Percentiles rank a stretch among this genome's conserved stretches.
Evolutionary conservation across 768 basidiomycete genomes (phyloP).

Genomic region (Suillus placidus): DNA sequence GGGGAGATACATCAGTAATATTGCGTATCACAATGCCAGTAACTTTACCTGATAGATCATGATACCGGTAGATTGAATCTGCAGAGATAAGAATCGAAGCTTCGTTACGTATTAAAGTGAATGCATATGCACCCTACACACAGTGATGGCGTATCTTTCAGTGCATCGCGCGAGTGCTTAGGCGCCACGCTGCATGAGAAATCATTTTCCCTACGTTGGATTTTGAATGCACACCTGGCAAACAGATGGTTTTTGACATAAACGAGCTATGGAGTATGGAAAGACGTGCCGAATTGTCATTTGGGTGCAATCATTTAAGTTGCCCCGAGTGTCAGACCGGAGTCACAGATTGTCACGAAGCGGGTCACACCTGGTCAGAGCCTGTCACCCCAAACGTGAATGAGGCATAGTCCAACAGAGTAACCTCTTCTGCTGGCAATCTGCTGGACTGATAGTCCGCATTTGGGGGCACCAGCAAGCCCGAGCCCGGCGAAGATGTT

Average conservation of each 20-base stretch:
- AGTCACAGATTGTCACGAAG: neutral
- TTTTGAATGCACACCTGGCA: neutral
- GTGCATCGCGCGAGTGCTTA: too few relatives aligned
- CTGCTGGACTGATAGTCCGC: neutral
- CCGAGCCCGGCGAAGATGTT: neutral
- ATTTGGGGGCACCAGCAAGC: neutral
- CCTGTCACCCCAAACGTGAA: neutral
- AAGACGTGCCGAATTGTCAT: neutral
- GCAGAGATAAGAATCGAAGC: neutral
- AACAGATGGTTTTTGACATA: neutral
- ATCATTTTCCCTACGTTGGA: neutral
- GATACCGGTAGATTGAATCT: neutral
- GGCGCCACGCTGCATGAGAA: neutral
- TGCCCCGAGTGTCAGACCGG: neutral
- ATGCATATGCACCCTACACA: neutral
- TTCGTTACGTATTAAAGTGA: neutral
- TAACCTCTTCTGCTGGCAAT: neutral
- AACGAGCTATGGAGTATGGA: neutral
- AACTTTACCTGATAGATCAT: neutral
- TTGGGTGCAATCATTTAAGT: neutral
- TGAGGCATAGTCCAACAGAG: neutral
- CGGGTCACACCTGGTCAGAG: neutral
- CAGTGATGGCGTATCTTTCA: neutral
- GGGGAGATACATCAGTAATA: neutral
- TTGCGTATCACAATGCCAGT: neutral